Conservation (phyloP, 495 filamentous ascomycete genomes). For the Gamarada debralockiae region DNA sequence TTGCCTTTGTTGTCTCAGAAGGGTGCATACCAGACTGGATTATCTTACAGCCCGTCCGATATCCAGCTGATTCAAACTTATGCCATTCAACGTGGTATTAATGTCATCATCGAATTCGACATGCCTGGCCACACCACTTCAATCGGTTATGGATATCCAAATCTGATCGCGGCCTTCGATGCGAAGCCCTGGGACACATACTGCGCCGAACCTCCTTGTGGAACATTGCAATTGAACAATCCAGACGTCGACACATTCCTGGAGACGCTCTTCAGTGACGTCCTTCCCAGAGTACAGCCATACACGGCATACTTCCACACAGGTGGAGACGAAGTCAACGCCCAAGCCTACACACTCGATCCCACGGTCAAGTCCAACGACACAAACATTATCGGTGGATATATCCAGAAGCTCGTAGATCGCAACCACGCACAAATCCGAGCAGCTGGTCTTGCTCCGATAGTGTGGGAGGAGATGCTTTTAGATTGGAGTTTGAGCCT, state of each 20-base stretch:
- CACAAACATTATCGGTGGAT: conserved; percentile 55
- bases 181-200: conserved; percentile 63
- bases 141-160: conserved; percentile 60
- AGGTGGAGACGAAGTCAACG: conserved; percentile 79
- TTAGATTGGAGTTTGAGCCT: conserved; percentile 70
- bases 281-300: conserved; percentile 64
- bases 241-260: conserved; percentile 62
- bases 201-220: conserved; percentile 72
- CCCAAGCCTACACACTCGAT: conserved; percentile 69
- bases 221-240: conserved; percentile 69
- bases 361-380: conserved; percentile 61
- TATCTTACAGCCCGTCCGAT: conserved; percentile 61
- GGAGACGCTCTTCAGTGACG: conserved; percentile 61
- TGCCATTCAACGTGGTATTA: conserved; percentile 61
- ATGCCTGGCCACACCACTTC: conserved; percentile 75
- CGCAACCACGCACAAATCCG: conserved; percentile 56
- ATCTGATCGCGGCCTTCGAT: conserved; percentile 70
- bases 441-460: conserved; percentile 55
- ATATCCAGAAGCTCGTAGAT: conserved; percentile 70
- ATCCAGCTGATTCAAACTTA: conserved; percentile 62
- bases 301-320: conserved; percentile 75
- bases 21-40: conserved; percentile 60
- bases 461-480: conserved; percentile 83
- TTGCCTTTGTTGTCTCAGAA: conserved; percentile 64
- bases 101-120: conserved; percentile 76